Evolutionary conservation across 176 grass and related monocot genomes (phyloP).

Genomic region (Cymbopogon citratus): DNA sequence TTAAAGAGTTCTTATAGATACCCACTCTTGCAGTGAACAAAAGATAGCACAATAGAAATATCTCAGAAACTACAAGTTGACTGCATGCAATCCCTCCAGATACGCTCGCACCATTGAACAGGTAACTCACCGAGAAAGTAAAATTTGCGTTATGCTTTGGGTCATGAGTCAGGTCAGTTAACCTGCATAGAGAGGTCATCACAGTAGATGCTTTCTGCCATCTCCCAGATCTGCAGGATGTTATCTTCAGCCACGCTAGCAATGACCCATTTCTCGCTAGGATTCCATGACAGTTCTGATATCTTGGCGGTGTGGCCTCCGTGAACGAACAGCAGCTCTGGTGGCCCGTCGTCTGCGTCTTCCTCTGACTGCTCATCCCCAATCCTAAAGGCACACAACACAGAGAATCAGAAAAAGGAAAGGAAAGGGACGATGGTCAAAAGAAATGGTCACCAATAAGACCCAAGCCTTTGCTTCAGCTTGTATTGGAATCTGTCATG

Average conservation of each 20-base stretch:
- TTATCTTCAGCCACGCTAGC: slow-evolving; percentile 85
- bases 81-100: not conserved
- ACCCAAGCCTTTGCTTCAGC: not conserved
- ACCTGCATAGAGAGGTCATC: slow-evolving; percentile 39
- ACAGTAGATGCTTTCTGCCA: slow-evolving; percentile 82
- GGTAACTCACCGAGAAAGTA: too few species aligned
- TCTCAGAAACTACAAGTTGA: not conserved
- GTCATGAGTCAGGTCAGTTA: not conserved
- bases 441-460: not conserved
- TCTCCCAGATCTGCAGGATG: slow-evolving; percentile 83
- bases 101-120: not conserved
- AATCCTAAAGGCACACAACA: slow-evolving; percentile 41
- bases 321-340: slow-evolving; percentile 81
- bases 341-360: slow-evolving; percentile 75
- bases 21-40: not conserved
- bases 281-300: slow-evolving; percentile 86
- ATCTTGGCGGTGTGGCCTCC: slow-evolving; percentile 85
- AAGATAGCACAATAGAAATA: not conserved
- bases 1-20: not conserved
- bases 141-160: not conserved
- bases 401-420: slow-evolving; percentile 4
- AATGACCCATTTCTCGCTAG: slow-evolving; percentile 60
- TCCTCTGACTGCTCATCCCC: slow-evolving; percentile 90
- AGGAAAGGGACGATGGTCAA: not conserved
- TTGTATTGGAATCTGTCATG: not conserved